Conservation (phyloP, 78 protist species). For the Acrasis kona region DNA sequence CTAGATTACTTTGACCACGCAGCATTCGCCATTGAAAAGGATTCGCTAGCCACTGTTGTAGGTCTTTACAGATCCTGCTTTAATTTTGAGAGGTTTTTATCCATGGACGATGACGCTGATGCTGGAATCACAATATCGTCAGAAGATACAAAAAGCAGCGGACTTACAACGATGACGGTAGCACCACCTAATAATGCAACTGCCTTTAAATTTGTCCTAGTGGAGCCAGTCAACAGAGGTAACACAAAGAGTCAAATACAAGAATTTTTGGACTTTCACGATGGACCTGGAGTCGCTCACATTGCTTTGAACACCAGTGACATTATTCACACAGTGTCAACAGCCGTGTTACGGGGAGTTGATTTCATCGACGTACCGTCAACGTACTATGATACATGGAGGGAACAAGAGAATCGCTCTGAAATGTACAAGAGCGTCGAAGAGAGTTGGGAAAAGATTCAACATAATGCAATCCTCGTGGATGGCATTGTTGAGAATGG, state of each 20-base stretch:
- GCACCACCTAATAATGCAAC: not conserved
- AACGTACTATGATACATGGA: not conserved
- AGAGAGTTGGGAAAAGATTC: not conserved
- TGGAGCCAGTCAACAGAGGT: not conserved
- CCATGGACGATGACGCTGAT: not conserved
- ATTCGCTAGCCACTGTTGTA: not conserved
- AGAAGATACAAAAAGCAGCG: not conserved
- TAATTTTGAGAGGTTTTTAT: not conserved
- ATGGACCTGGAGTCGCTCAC: conserved; percentile 6
- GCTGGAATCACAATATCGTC: not conserved
- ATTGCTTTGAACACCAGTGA: not conserved
- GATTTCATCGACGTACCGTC: not conserved
- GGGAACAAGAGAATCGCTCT: not conserved
- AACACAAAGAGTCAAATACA: not conserved
- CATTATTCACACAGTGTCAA: not conserved
- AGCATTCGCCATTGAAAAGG: not conserved
- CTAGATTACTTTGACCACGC: not conserved
- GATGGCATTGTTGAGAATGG: not conserved
- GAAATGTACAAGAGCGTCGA: not conserved
- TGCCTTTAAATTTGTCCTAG: not conserved
- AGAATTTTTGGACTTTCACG: not conserved
- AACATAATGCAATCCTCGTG: not conserved
- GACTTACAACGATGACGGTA: not conserved
- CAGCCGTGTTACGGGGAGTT: not conserved
- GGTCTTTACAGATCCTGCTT: not conserved